A percentile compares a stretch with the other conserved stretches of the same genome.
These are phyloP conservation scores for Pseudogymnoascus sp. DNA, from an alignment of 2,329 filamentous ascomycete genomes.

Conservation along the genomic window DNA sequence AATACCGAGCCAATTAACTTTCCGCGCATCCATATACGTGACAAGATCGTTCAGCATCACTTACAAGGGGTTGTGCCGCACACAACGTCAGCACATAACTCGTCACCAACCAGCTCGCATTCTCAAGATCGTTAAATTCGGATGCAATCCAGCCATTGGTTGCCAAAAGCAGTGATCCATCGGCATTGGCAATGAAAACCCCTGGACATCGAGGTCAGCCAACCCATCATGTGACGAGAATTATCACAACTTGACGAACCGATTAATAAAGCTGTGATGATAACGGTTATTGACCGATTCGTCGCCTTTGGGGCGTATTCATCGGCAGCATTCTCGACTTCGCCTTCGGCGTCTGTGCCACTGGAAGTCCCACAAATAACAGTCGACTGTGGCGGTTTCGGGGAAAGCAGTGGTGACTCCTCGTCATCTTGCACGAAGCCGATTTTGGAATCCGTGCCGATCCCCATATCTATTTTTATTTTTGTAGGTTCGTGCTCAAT, in stretches of 20 bases:
- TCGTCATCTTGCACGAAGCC: neutral
- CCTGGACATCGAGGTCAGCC: constrained; percentile 28
- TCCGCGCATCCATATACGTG: neutral
- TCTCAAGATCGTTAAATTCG: constrained; percentile 47
- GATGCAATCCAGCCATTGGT: constrained; percentile 55
- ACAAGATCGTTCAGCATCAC: constrained; percentile 11
- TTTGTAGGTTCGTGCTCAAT: neutral
- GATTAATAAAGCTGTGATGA: neutral
- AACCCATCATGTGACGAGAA: neutral
- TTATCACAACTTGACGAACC: neutral
- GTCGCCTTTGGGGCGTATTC: neutral
- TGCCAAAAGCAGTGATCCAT: constrained; percentile 56
- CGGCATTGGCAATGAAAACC: constrained; percentile 58
- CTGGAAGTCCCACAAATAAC: neutral
- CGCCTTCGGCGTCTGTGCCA: neutral
- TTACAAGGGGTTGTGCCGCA: constrained; percentile 44
- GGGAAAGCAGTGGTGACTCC: neutral
- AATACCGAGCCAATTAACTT: neutral
- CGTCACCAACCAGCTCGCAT: constrained; percentile 50
- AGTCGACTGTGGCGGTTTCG: neutral
- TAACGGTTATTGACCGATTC: neutral
- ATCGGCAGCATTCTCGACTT: neutral
- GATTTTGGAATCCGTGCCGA: neutral
- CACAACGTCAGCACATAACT: constrained; percentile 43
- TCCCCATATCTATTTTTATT: neutral